Evolutionary conservation across 129 eudicot genomes (phyloP).

Genomic region (Kitagawia praeruptora): DNA sequence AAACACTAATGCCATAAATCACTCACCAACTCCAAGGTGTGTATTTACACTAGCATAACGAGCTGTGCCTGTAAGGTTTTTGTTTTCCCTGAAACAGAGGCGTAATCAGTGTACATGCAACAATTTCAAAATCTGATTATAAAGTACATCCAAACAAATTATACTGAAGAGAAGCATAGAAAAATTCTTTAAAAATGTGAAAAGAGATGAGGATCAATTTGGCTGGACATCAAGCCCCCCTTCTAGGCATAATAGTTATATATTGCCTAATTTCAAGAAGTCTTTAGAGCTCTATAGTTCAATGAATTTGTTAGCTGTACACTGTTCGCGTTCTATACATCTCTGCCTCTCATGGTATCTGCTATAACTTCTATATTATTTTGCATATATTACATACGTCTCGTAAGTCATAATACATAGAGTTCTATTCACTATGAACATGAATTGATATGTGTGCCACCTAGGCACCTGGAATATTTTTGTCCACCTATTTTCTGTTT

Average conservation of each 20-base stretch:
- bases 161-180: background rate
- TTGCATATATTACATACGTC: background rate
- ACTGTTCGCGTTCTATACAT: background rate
- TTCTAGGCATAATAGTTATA: background rate
- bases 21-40: conserved; percentile 94
- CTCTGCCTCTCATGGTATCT: background rate
- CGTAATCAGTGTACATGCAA: conserved; percentile 9
- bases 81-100: conserved; percentile 66
- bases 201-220: background rate
- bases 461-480: background rate
- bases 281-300: background rate
- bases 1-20: background rate
- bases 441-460: background rate
- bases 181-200: background rate
- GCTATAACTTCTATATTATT: background rate
- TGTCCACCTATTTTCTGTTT: background rate
- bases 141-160: background rate
- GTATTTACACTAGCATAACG: conserved; percentile 97
- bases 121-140: background rate
- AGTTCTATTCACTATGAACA: background rate
- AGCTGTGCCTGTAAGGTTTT: conserved; percentile 97
- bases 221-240: background rate
- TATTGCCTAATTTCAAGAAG: background rate
- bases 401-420: background rate
- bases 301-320: background rate